Evolutionary conservation across 331 rosid species (phyloP).

Genomic region (Acacia concinna): DNA sequence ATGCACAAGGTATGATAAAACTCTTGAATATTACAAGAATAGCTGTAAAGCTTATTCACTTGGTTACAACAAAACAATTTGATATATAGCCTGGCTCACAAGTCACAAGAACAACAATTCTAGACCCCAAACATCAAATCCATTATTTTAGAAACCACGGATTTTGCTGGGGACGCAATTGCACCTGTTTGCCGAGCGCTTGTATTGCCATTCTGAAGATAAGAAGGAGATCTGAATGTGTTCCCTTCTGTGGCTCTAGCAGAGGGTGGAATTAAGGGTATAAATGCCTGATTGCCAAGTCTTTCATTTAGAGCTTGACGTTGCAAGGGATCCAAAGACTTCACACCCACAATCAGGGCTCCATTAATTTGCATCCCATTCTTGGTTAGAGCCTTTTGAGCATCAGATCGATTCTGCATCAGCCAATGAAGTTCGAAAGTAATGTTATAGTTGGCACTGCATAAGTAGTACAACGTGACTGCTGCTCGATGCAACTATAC

Average conservation of each 20-base stretch:
- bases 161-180: slow-evolving; percentile 94
- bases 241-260: slow-evolving; percentile 50
- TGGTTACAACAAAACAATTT: slow-evolving; percentile 35
- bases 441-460: background rate
- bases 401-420: slow-evolving; percentile 82
- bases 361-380: slow-evolving; percentile 90
- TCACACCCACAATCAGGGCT: slow-evolving; percentile 86
- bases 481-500: background rate
- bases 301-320: slow-evolving; percentile 74
- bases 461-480: background rate
- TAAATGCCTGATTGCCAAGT: slow-evolving; percentile 70
- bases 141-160: slow-evolving; percentile 81
- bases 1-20: background rate
- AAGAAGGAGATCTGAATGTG: slow-evolving; percentile 49
- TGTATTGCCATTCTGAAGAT: slow-evolving; percentile 70
- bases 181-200: slow-evolving; percentile 65
- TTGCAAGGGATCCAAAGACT: slow-evolving; percentile 92
- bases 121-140: slow-evolving; percentile 98
- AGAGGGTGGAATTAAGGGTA: slow-evolving; percentile 66
- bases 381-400: slow-evolving; percentile 87
- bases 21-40: background rate
- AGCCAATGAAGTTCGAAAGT: slow-evolving; percentile 22
- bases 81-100: slow-evolving; percentile 6
- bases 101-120: slow-evolving; percentile 31
- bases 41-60: slow-evolving; percentile 21